A percentile compares a stretch with the other conserved stretches of the same genome.
phyloP scores from a whole-genome alignment of 805 yeast genomes.

The Phaffomyces opuntiae region DNA sequence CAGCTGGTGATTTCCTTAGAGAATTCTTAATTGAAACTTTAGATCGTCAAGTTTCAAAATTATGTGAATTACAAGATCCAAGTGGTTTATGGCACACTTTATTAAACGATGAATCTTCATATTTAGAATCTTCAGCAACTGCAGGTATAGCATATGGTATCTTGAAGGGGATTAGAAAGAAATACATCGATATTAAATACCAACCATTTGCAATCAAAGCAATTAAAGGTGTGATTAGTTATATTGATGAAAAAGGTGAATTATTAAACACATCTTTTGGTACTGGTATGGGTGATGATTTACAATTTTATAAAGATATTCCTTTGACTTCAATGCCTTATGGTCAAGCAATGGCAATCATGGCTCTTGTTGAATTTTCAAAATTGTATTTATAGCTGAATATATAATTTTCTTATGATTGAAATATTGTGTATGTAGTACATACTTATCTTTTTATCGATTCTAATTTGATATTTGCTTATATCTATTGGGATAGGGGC shows the following conservation, averaged over 20 bases:
- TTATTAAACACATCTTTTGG: constrained; percentile 10
- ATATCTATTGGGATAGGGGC: too few relatives aligned
- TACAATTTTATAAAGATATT: constrained; percentile 9
- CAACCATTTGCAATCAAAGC: constrained; percentile 8
- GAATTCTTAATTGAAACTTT: constrained; percentile 8
- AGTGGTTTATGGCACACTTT: constrained; percentile 11
- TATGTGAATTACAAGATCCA: constrained; percentile 8
- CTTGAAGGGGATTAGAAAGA: constrained; percentile 8
- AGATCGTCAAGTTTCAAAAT: constrained; percentile 12
- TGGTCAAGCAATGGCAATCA: constrained; percentile 12
- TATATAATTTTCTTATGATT: background rate
- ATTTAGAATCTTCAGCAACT: constrained; percentile 10
- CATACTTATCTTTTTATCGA: too few relatives aligned
- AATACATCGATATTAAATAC: constrained; percentile 4
- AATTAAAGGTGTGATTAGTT: constrained; percentile 9
- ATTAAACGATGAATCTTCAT: constrained; percentile 9
- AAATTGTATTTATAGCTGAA: constrained; percentile 4
- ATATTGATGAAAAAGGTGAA: constrained; percentile 9
- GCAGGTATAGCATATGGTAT: constrained; percentile 12
- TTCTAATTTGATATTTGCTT: too few relatives aligned
- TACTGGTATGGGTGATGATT: constrained; percentile 10
- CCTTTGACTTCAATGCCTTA: constrained; percentile 12
- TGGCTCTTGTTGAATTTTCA: constrained; percentile 11
- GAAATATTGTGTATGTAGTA: background rate
- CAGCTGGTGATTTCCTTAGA: constrained; percentile 9